A percentile compares a stretch with the other conserved stretches of the same genome.
phyloP scores from a whole-genome alignment of 2,329 filamentous ascomycete species.

The Leptosphaerulina australis region DNA sequence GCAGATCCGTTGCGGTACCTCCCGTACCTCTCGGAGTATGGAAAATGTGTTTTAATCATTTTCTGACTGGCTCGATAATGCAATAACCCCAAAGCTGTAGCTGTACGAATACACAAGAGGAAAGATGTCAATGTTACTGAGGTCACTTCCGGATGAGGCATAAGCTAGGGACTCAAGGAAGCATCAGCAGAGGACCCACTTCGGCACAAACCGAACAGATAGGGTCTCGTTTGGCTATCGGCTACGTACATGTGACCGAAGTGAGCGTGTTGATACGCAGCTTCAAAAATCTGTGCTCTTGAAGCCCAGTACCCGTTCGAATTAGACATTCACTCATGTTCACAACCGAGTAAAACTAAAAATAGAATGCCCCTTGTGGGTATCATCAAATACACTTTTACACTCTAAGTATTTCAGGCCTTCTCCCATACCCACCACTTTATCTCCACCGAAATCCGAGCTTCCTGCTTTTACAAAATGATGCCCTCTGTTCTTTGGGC shows the following conservation, averaged over 20 bases:
- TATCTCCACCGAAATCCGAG: too few relatives aligned
- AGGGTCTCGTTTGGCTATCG: background rate
- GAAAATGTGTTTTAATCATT: background rate
- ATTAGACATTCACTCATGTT: too few relatives aligned
- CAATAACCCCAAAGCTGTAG: background rate
- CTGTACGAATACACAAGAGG: background rate
- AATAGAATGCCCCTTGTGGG: too few relatives aligned
- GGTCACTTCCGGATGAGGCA: background rate
- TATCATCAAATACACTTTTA: too few relatives aligned
- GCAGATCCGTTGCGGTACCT: conserved; percentile 9
- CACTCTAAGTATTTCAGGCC: too few relatives aligned
- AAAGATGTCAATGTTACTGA: background rate
- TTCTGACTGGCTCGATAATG: background rate
- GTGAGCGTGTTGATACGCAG: background rate
- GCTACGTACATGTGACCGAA: background rate
- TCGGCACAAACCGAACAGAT: background rate
- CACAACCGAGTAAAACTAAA: too few relatives aligned
- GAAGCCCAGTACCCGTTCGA: too few relatives aligned
- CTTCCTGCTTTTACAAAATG: too few relatives aligned
- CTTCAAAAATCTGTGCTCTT: too few relatives aligned
- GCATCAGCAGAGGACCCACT: background rate
- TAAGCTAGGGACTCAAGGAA: background rate
- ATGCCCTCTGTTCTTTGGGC: too few relatives aligned
- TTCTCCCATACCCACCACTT: too few relatives aligned
- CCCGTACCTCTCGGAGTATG: background rate